These are phyloP conservation scores for Ceratocystis lukuohia DNA, from an alignment of 2,329 filamentous ascomycete species.

Conservation along the genomic window DNA sequence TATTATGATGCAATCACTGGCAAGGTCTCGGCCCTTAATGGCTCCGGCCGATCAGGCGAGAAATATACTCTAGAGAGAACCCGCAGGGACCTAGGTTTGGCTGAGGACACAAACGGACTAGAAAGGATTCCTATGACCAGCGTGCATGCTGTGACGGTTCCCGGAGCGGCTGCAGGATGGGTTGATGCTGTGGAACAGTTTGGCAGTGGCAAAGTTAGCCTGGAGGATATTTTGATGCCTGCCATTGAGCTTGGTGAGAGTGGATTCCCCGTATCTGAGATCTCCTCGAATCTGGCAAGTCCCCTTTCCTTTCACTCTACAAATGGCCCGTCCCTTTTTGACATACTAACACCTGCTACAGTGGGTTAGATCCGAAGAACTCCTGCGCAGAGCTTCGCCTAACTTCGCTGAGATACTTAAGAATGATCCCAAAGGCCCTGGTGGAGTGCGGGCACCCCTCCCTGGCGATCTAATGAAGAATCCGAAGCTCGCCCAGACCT, in stretches of 20 bases:
- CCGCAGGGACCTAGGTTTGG: conserved; percentile 53
- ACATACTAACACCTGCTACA: conserved; percentile 27
- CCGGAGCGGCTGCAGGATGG: conserved; percentile 88
- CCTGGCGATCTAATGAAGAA: conserved; percentile 86
- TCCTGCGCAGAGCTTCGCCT: conserved; percentile 60
- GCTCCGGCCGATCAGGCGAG: conserved; percentile 69
- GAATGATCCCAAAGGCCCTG: conserved; percentile 49
- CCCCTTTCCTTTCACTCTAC: not conserved
- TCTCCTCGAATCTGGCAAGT: conserved; percentile 55
- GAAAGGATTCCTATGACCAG: conserved; percentile 58
- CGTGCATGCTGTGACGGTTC: conserved; percentile 72
- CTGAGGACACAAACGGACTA: conserved; percentile 40
- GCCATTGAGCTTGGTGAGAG: conserved; percentile 77
- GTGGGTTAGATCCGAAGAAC: conserved; percentile 57
- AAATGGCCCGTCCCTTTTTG: not conserved
- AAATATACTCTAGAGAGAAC: conserved; percentile 57
- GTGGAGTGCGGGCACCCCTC: conserved; percentile 59
- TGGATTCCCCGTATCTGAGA: conserved; percentile 78
- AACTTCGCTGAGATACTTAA: conserved; percentile 85
- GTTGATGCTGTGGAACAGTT: conserved; percentile 77
- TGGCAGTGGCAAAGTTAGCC: conserved; percentile 67
- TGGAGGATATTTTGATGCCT: conserved; percentile 67
- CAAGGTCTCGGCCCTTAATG: conserved; percentile 77
- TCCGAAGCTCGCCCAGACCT: conserved; percentile 66
- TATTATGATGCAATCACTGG: conserved; percentile 76